Conservation (phyloP, 129 eudicot genomes). For the Flaveria trinervia region DNA sequence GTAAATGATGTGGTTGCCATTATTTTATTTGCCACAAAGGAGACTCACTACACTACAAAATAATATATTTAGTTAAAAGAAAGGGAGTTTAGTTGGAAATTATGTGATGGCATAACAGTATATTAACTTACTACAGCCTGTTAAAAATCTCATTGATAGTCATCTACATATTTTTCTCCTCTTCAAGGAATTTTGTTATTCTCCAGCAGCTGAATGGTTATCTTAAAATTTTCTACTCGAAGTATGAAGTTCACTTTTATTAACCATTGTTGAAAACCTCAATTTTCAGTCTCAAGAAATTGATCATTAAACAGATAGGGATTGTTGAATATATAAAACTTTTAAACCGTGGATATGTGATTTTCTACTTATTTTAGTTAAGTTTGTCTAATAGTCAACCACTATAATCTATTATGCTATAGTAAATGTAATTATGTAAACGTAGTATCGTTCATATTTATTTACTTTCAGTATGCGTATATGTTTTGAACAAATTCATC, state of each 20-base stretch:
- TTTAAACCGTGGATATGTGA: neutral
- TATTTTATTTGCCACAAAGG: constrained; percentile 12
- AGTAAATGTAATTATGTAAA: neutral
- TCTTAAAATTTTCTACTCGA: constrained; percentile 1
- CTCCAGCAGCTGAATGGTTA: constrained; percentile 16
- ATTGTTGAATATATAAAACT: constrained; percentile 19
- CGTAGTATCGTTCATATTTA: neutral
- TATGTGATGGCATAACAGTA: constrained; percentile 16
- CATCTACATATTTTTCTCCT: neutral
- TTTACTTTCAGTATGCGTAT: constrained; percentile 6
- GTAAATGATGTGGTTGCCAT: constrained; percentile 4
- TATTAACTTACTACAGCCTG: constrained; percentile 2
- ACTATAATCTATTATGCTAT: constrained; percentile 16
- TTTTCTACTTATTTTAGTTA: constrained; percentile 4
- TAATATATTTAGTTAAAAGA: neutral
- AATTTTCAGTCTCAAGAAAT: neutral
- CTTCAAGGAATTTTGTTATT: constrained; percentile 8
- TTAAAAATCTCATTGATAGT: constrained; percentile 6
- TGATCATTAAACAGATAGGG: neutral
- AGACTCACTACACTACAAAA: constrained; percentile 18
- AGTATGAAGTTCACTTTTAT: constrained; percentile 7
- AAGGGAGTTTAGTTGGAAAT: constrained; percentile 5
- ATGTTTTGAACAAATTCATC: neutral
- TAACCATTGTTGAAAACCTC: constrained; percentile 5
- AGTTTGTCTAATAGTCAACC: constrained; percentile 10